Evolutionary conservation across 1,284 basidiomycete genomes (phyloP).

Genomic region (Microstroma glucosiphilum): DNA sequence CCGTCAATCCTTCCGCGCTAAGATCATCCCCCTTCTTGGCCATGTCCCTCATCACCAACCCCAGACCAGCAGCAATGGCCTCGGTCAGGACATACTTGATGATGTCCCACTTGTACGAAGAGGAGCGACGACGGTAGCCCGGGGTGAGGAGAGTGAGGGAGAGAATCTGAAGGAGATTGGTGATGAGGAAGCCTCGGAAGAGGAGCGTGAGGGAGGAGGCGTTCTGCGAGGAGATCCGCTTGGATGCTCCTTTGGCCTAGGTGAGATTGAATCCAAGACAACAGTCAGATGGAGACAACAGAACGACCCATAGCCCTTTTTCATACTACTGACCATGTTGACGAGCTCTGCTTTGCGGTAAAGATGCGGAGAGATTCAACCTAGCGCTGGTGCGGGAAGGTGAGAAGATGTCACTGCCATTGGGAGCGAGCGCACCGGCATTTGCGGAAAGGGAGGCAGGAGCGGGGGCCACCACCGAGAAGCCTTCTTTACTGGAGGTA

Average conservation of each 20-base stretch:
- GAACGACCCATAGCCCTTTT: too few relatives aligned
- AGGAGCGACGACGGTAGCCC: conserved; percentile 15
- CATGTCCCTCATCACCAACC: conserved; percentile 44
- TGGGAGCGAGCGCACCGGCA: too few relatives aligned
- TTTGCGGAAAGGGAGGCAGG: too few relatives aligned
- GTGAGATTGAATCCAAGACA: background rate
- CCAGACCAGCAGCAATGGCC: conserved; percentile 36
- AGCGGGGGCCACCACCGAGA: too few relatives aligned
- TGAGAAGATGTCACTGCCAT: too few relatives aligned
- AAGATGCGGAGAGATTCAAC: too few relatives aligned
- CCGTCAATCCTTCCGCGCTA: conserved; percentile 43
- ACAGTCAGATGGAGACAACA: background rate
- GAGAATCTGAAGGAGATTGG: conserved; percentile 37
- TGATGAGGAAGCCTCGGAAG: conserved; percentile 37
- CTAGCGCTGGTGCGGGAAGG: too few relatives aligned
- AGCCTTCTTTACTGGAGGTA: too few relatives aligned
- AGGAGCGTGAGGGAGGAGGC: conserved; percentile 32
- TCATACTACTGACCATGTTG: too few relatives aligned
- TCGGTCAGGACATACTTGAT: conserved; percentile 40
- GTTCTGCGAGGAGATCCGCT: conserved; percentile 37
- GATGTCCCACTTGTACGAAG: conserved; percentile 10
- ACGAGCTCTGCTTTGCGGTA: too few relatives aligned
- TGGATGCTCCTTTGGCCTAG: conserved; percentile 12
- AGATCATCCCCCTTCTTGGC: conserved; percentile 46
- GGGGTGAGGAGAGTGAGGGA: conserved; percentile 26